These are phyloP conservation scores for apple (Malus domestica) DNA, from an alignment of 306 rosid genomes.

Conservation along the genomic window DNA sequence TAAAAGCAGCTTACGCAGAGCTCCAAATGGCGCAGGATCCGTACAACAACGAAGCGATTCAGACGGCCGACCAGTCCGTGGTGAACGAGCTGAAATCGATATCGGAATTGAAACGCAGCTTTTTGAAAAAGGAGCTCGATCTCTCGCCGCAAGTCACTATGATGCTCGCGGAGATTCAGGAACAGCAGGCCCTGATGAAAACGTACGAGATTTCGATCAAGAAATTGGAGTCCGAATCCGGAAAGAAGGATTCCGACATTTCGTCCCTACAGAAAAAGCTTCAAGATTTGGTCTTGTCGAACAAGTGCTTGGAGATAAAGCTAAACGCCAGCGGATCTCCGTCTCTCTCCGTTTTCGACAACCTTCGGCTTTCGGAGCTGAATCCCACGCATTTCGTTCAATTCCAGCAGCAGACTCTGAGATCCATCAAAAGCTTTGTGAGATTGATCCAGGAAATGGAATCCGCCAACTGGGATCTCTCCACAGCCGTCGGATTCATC, in stretches of 20 bases:
- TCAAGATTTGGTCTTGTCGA: slow-evolving; percentile 23
- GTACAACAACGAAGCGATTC: slow-evolving; percentile 67
- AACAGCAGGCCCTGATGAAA: slow-evolving; percentile 78
- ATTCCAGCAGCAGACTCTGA: slow-evolving; percentile 42
- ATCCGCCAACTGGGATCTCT: slow-evolving; percentile 78
- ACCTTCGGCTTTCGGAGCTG: slow-evolving; percentile 28
- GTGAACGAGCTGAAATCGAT: slow-evolving; percentile 69
- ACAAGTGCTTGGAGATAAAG: slow-evolving; percentile 48
- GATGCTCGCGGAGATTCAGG: slow-evolving; percentile 95
- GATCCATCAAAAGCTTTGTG: slow-evolving; percentile 52
- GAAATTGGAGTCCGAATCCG: slow-evolving; percentile 53
- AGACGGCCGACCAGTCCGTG: slow-evolving; percentile 71
- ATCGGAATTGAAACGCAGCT: slow-evolving; percentile 67
- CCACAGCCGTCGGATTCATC: slow-evolving; percentile 55
- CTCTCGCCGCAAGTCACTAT: slow-evolving; percentile 83
- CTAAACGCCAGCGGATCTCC: slow-evolving; percentile 57
- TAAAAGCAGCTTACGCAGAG: slow-evolving; percentile 88
- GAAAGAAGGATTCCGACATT: slow-evolving; percentile 19
- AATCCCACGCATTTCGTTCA: slow-evolving; percentile 51
- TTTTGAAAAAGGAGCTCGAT: slow-evolving; percentile 62
- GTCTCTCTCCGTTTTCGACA: slow-evolving; percentile 52
- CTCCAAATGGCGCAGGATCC: slow-evolving; percentile 96
- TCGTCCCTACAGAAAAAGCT: slow-evolving; percentile 28
- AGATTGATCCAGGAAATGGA: slow-evolving; percentile 68
- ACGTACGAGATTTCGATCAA: slow-evolving; percentile 75